Percentiles rank a stretch among this genome's conserved stretches.
phyloP scores from a whole-genome alignment of 345 rosid genomes.

The Hypericum perforatum region DNA sequence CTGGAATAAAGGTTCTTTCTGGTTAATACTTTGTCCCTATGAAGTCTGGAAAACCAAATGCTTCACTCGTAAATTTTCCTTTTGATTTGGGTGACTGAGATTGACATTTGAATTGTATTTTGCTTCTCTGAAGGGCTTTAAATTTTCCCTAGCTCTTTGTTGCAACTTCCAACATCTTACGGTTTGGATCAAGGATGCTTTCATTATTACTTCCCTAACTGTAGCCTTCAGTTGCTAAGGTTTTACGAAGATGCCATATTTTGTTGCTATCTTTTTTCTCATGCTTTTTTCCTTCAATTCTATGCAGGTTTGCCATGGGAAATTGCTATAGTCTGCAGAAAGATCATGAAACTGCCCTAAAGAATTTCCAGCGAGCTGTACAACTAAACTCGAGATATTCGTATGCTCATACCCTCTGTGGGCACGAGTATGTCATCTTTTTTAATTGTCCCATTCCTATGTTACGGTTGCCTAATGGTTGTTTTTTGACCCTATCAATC shows the following conservation, averaged over 20 bases:
- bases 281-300: conserved; percentile 8
- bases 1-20: too few relatives aligned
- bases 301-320: conserved; percentile 95
- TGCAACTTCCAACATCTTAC: neutral
- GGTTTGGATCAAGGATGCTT: neutral
- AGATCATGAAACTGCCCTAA: conserved; percentile 94
- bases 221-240: too few relatives aligned
- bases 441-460: neutral
- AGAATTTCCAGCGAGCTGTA: conserved; percentile 87
- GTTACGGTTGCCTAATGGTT: neutral
- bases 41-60: too few relatives aligned
- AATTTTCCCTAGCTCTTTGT: neutral
- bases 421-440: conserved; percentile 70
- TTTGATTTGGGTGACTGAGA: too few relatives aligned
- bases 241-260: neutral
- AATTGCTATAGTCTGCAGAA: conserved; percentile 96
- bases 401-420: conserved; percentile 90
- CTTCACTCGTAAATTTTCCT: too few relatives aligned
- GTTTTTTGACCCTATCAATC: neutral
- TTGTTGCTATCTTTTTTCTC: conserved; percentile 1
- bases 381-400: conserved; percentile 84
- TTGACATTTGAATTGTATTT: too few relatives aligned
- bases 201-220: too few relatives aligned
- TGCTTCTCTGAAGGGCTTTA: too few relatives aligned
- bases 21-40: too few relatives aligned